Evolutionary conservation across 371 early-diverging fungal genomes (phyloP).

Genomic region (Mortierella sp.): DNA sequence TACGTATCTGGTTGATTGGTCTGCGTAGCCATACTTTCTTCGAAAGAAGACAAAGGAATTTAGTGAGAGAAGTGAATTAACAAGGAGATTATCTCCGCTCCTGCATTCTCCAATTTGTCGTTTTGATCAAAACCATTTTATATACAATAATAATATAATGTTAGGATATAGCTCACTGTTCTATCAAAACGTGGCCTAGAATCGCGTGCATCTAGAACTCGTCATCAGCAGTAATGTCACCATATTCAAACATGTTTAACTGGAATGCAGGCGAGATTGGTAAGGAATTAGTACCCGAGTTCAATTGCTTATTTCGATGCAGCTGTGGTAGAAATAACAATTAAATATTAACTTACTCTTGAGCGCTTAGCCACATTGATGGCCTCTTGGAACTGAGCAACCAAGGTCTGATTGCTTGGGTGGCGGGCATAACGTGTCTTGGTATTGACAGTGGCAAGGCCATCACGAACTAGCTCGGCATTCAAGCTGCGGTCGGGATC

Average conservation of each 20-base stretch:
- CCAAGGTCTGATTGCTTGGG: slow-evolving; percentile 65
- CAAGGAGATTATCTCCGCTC: background rate
- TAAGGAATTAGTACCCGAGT: background rate
- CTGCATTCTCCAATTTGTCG: background rate
- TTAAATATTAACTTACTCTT: slow-evolving; percentile 66
- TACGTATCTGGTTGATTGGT: background rate
- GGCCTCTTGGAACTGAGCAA: slow-evolving; percentile 65
- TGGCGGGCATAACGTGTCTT: slow-evolving; percentile 66
- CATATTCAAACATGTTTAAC: slow-evolving; percentile 90
- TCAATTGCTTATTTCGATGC: no score
- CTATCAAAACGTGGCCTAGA: slow-evolving; percentile 12
- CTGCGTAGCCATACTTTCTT: background rate
- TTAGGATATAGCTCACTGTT: background rate
- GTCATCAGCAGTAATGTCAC: slow-evolving; percentile 88
- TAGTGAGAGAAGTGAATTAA: background rate
- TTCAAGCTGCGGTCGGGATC: slow-evolving; percentile 81
- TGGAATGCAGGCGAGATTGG: slow-evolving; percentile 25
- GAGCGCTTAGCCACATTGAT: slow-evolving; percentile 71
- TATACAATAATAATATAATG: background rate
- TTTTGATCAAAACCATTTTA: background rate
- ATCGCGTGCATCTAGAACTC: slow-evolving; percentile 56
- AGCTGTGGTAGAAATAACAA: background rate
- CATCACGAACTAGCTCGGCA: slow-evolving; percentile 82
- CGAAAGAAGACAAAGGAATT: background rate
- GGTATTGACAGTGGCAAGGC: slow-evolving; percentile 77